Base-by-base conservation (phyloP, 495 filamentous ascomycete genomes). In the Friedmanniomyces endolithicus region DNA sequence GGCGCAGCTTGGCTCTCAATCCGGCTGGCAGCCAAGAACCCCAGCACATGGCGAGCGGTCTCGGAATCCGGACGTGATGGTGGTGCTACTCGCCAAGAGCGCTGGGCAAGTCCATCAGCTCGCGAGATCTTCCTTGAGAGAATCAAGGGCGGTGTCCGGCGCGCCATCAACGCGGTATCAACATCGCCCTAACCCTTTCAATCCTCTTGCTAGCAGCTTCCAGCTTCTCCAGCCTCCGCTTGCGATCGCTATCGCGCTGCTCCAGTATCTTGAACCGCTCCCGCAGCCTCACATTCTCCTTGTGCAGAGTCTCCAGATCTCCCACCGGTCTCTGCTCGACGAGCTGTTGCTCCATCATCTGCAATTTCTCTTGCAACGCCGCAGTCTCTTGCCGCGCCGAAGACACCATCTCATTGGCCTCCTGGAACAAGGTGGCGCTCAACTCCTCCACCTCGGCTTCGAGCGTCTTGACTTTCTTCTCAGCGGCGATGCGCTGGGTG, bases 371-470 rank as follows among this genome's bases (percentile, higher is more conserved):
- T 67, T 95, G 88, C 29, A 97, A 73, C 67, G 77, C 78, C 7
- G 85, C 86, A 39, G 87, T 72, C 33, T 85, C 87, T 65, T 84
- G 81, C 44, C 92, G 75, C 74, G 97, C 92, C 62, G 80, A 72
- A 16, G 90, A 88, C 23, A 98, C 92, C 90, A 98, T 97, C 74
- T 95, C 87, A 63, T 97, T 97, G 17, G 92, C 92, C 69, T 95
- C 83, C 66, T 87, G 81, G 70, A 98, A 98, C 48, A 98, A 72
- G 59, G 83, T 79, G 44, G 81, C 85, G 33, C 81, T 87, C 60
- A 98, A 72, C 63, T 98, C 92, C 67, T 97, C 94, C 14, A 98
- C 75, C 71, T 98, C 92, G 0, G 71, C 75, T 48, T 76, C 84
- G 27, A 87, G 83, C 51, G 83, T 78, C 60, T 73, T 74, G 29